Evolutionary conservation across 106 monocot species (phyloP), one percentile per base, ranked within the genome.

Genomic region (Cymbidium sinense): DNA sequence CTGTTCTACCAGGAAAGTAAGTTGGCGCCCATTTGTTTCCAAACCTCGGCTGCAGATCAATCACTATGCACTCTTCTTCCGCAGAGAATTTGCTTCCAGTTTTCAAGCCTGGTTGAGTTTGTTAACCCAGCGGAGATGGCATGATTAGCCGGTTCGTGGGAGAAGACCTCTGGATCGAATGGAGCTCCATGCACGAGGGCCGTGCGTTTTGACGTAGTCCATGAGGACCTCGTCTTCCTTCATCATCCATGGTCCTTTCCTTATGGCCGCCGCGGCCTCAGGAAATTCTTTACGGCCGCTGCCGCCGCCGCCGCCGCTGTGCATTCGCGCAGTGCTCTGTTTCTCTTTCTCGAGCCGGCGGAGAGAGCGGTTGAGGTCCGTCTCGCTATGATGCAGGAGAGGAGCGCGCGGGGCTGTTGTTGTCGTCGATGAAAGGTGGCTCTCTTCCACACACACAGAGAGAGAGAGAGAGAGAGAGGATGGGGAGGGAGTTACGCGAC

Each of bases 41-140:
- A 34, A 90, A 86, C 55, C 34, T 37, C 39, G 82, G 86, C 76
- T 93, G 93, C 75, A 95, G 62, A 21, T 93, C 83, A 23, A 95
- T 87, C 85, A 95, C 93, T 2, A 79, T 75, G 50, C 83, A 19
- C 81, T 93, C 88, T 67, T 95, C 95, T 78, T 93, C 87, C 27
- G 90, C 31, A 1, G 93, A 84, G 74, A 93, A 93, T 83, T 93
- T 93, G 81, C 88, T 86, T 9, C 90, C 87, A 51, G 88, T 83
- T 76, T 96, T 93, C 39, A 96, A 52, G 78, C 87, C 76, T 28
- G 95, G 95, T 86, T 85, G 72, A 96, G 95, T 78, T 93, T 96
- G 80, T 96, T 96, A 69, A 93, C 93, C 93, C 95, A 96, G 4
- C 95, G 89, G 76, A 96, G 93, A 51, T 90, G 90, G 79, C 95